Evolutionary conservation across 768 basidiomycete genomes (phyloP).

Genomic region (Suillus fuscotomentosus): DNA sequence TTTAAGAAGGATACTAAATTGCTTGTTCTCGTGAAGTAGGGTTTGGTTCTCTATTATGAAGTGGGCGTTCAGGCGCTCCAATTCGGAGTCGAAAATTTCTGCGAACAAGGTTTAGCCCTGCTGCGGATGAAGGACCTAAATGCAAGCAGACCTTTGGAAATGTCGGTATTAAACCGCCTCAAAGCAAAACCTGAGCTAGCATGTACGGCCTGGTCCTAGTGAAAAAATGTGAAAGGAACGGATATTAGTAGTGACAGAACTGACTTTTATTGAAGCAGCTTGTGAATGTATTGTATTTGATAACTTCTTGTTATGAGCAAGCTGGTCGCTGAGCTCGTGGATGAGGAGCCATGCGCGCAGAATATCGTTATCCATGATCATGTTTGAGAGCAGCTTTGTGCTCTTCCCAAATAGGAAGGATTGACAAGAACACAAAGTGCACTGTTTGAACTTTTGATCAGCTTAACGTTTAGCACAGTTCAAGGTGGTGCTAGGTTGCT

Average conservation of each 20-base stretch:
- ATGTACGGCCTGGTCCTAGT: slow-evolving; percentile 73
- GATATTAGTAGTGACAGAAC: slow-evolving; percentile 8
- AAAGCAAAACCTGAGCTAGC: slow-evolving; percentile 73
- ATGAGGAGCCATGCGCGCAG: slow-evolving; percentile 79
- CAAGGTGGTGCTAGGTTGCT: background rate
- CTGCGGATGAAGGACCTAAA: slow-evolving; percentile 4
- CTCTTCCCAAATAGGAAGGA: background rate
- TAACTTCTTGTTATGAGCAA: slow-evolving; percentile 78
- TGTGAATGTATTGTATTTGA: slow-evolving; percentile 66
- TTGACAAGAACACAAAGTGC: background rate
- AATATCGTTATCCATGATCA: slow-evolving; percentile 60
- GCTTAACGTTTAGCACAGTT: background rate
- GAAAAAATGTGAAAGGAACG: slow-evolving; percentile 11
- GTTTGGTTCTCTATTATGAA: slow-evolving; percentile 93
- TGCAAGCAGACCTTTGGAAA: slow-evolving; percentile 65
- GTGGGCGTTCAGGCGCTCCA: slow-evolving; percentile 87
- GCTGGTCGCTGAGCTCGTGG: slow-evolving; percentile 79
- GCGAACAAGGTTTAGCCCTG: slow-evolving; percentile 15
- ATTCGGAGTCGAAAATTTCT: slow-evolving; percentile 92
- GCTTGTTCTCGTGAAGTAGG: slow-evolving; percentile 92
- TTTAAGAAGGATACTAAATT: slow-evolving; percentile 81
- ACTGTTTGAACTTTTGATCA: background rate
- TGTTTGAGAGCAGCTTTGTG: slow-evolving; percentile 3
- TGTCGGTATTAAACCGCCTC: slow-evolving; percentile 83
- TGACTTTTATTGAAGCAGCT: slow-evolving; percentile 72